Evolutionary conservation across 1,139 yeast genomes (phyloP).

Genomic region (Tardiomyces digboiensis): DNA sequence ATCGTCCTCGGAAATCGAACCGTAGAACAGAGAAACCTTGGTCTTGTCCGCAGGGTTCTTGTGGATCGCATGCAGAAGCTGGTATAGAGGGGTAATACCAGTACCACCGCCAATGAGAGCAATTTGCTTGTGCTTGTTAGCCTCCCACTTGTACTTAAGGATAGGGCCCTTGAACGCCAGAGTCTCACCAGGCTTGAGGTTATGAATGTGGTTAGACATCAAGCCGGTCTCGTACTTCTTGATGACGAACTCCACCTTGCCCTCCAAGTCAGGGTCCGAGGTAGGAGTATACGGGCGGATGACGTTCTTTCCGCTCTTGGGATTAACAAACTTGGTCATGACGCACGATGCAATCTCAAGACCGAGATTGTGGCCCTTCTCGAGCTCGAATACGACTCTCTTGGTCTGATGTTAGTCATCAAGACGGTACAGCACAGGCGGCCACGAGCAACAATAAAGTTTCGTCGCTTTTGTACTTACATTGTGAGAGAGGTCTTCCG

Average conservation of each 20-base stretch:
- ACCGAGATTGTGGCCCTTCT: conserved; percentile 66
- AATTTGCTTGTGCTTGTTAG: conserved; percentile 59
- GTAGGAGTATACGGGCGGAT: conserved; percentile 97
- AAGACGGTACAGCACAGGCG: too few species aligned
- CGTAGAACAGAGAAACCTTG: conserved; percentile 62
- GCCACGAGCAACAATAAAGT: too few species aligned
- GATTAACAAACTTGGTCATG: conserved; percentile 63
- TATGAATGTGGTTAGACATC: conserved; percentile 67
- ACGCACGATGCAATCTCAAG: conserved; percentile 73
- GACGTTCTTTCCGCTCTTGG: conserved; percentile 79
- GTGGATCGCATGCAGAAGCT: conserved; percentile 73
- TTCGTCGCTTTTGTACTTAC: too few species aligned
- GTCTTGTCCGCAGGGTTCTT: conserved; percentile 70
- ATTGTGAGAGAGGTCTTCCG: conserved; percentile 35
- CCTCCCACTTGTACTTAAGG: conserved; percentile 85
- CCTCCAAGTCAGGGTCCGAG: conserved; percentile 58
- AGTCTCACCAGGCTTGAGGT: conserved; percentile 68
- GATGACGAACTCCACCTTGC: conserved; percentile 70
- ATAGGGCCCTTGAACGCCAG: conserved; percentile 93
- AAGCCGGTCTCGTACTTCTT: conserved; percentile 81
- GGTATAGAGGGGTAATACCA: conserved; percentile 92
- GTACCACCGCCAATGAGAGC: conserved; percentile 97
- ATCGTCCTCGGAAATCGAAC: conserved; percentile 70
- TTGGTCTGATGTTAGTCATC: conserved; percentile 37
- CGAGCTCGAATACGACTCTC: conserved; percentile 60